Conservation (phyloP, 169 alveolate species). For the Plasmodium blacklocki region DNA sequence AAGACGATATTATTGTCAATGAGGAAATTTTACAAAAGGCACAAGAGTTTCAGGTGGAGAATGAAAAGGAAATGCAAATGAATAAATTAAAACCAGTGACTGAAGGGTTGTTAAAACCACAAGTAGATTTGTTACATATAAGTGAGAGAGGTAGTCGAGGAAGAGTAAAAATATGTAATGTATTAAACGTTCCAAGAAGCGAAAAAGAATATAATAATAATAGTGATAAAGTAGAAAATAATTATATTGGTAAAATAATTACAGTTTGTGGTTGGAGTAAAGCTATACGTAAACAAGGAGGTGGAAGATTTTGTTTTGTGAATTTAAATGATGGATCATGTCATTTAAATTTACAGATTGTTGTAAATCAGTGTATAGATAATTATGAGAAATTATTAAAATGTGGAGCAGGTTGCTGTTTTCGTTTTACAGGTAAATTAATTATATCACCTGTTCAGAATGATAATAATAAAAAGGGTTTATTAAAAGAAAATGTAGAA, state of each 20-base stretch:
- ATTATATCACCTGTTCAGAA: conserved; percentile 95
- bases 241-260: conserved; percentile 80
- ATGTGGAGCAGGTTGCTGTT: conserved; percentile 89
- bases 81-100: conserved; percentile 50
- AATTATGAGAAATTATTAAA: conserved; percentile 87
- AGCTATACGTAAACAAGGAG: conserved; percentile 94
- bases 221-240: conserved; percentile 27
- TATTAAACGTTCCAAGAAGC: conserved; percentile 48
- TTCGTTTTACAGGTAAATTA: conserved; percentile 91
- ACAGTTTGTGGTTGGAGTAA: conserved; percentile 98
- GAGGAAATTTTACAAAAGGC: conserved; percentile 42
- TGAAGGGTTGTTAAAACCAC: conserved; percentile 22
- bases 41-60: conserved; percentile 7
- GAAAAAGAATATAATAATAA: conserved; percentile 43
- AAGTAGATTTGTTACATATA: conserved; percentile 14
- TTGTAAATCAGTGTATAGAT: conserved; percentile 90
- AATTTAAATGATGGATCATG: conserved; percentile 97
- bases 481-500: conserved; percentile 75
- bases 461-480: conserved; percentile 79
- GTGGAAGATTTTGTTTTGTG: conserved; percentile 93
- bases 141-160: conserved; percentile 42
- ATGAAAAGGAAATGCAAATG: conserved; percentile 28
- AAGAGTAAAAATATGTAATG: conserved; percentile 40
- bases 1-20: conserved; percentile 4
- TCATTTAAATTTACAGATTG: conserved; percentile 92